These are phyloP conservation scores for Leccinellum albellum DNA, from an alignment of 768 basidiomycete species.

Conservation along the genomic window DNA sequence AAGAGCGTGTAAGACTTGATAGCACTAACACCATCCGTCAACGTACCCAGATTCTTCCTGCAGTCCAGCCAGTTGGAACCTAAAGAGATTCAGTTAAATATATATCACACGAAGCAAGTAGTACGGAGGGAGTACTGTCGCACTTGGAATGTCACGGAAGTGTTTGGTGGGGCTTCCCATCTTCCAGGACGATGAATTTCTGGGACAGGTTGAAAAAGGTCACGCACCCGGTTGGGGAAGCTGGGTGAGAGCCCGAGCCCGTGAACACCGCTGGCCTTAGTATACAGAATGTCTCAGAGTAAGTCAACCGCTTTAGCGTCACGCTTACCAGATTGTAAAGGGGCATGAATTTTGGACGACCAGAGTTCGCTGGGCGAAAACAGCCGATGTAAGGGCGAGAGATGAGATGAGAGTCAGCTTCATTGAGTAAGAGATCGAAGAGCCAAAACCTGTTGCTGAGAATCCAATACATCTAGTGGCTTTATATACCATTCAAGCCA, in stretches of 20 bases:
- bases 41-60: conserved; percentile 61
- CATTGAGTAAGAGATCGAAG: conserved; percentile 12
- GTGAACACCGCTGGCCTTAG: too few species aligned
- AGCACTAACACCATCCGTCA: neutral
- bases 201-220: too few species aligned
- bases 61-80: conserved; percentile 63
- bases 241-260: too few species aligned
- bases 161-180: conserved; percentile 32
- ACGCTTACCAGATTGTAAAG: conserved; percentile 61
- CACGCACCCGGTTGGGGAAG: too few species aligned
- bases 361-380: conserved; percentile 50
- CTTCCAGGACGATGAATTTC: conserved; percentile 15
- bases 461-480: too few species aligned
- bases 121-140: neutral
- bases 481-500: too few species aligned
- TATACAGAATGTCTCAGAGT: too few species aligned
- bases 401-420: conserved; percentile 24
- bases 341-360: conserved; percentile 60
- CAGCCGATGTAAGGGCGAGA: conserved; percentile 29
- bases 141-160: conserved; percentile 28
- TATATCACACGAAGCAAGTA: neutral
- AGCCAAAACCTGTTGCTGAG: neutral
- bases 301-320: neutral
- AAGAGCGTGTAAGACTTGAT: neutral
- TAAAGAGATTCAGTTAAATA: neutral